These are phyloP conservation scores for Pleurotus salmoneostramineus DNA, from an alignment of 768 basidiomycete genomes.

Conservation along the genomic window DNA sequence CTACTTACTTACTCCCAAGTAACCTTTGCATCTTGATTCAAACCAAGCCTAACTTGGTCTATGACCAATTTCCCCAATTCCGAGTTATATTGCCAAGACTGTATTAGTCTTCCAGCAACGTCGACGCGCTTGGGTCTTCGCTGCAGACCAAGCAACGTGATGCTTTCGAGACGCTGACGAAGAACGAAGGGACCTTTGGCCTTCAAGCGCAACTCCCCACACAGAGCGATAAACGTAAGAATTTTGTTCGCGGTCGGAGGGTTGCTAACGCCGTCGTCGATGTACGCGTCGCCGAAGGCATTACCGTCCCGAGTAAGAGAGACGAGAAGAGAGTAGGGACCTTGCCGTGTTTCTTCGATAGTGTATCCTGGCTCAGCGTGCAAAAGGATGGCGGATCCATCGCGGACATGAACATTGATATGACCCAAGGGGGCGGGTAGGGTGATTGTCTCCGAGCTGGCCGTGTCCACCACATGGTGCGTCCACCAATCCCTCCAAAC, in stretches of 20 bases:
- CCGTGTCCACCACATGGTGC: slow-evolving; percentile 47
- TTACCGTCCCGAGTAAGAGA: slow-evolving; percentile 41
- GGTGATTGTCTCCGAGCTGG: slow-evolving; percentile 37
- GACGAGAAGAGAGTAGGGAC: slow-evolving; percentile 61
- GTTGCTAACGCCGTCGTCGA: slow-evolving; percentile 67
- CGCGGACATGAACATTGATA: slow-evolving; percentile 76
- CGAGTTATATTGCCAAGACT: background rate
- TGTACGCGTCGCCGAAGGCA: slow-evolving; percentile 57
- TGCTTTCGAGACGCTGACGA: slow-evolving; percentile 39
- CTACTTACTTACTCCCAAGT: background rate
- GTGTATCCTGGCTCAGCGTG: slow-evolving; percentile 66
- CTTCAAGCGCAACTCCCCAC: slow-evolving; percentile 31
- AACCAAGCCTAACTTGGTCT: background rate
- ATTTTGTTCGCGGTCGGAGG: slow-evolving; percentile 52
- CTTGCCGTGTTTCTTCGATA: slow-evolving; percentile 57
- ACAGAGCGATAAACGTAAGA: slow-evolving; percentile 38
- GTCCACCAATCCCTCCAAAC: slow-evolving; percentile 77
- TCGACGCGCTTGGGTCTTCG: background rate
- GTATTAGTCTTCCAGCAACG: background rate
- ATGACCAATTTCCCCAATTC: background rate
- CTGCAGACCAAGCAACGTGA: slow-evolving; percentile 56
- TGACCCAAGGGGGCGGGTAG: slow-evolving; percentile 68
- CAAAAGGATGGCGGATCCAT: slow-evolving; percentile 60
- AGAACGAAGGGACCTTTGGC: slow-evolving; percentile 39
- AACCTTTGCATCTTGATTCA: background rate